Conservation (phyloP, 129 eudicot genomes). For the Heracleum sosnowskyi region DNA sequence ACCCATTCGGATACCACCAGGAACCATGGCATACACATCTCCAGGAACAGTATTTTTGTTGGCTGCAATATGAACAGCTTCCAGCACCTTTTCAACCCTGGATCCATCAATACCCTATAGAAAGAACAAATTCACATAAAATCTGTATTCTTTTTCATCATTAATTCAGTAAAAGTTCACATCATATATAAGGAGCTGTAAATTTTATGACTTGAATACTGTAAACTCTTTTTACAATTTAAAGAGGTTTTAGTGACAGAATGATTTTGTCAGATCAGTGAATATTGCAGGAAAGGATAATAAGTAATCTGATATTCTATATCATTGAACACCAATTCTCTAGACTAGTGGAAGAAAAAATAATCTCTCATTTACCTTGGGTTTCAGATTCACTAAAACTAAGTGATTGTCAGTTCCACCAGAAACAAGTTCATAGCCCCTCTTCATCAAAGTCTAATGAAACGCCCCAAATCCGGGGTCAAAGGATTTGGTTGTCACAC, state of each 20-base stretch:
- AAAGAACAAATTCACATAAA: slow-evolving; percentile 2
- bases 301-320: neutral
- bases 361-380: slow-evolving; percentile 44
- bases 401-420: slow-evolving; percentile 99
- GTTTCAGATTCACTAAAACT: slow-evolving; percentile 85
- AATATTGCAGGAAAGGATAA: neutral
- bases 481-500: too few species aligned
- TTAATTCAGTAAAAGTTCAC: neutral
- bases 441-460: slow-evolving; percentile 62
- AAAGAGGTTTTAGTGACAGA: neutral
- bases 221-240: neutral
- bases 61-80: slow-evolving; percentile 95
- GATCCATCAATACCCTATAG: slow-evolving; percentile 97
- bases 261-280: neutral
- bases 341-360: neutral
- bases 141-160: neutral
- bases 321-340: neutral
- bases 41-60: slow-evolving; percentile 97
- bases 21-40: slow-evolving; percentile 99
- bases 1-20: slow-evolving; percentile 99
- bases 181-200: neutral
- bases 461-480: too few species aligned
- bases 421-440: slow-evolving; percentile 93
- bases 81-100: slow-evolving; percentile 96
- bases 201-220: neutral